Evolutionary conservation across 208 protist species (phyloP).

Genomic region (Acanthamoeba lenticulata): DNA sequence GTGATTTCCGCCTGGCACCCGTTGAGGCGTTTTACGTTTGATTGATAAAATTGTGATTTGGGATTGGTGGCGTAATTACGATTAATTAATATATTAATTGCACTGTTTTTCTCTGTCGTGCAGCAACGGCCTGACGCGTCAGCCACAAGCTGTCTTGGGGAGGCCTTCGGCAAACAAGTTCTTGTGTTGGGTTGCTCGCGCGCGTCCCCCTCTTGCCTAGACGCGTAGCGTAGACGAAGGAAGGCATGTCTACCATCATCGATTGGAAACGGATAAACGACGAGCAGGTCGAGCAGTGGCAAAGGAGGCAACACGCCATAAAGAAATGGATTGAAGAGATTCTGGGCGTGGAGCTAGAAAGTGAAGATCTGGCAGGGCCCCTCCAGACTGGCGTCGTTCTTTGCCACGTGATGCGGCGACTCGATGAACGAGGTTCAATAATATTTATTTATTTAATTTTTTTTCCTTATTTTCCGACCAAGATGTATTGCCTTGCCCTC

Average conservation of each 20-base stretch:
- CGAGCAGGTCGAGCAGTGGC: constrained; percentile 9
- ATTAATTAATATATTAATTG: not conserved
- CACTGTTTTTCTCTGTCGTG: not conserved
- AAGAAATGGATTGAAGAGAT: constrained; percentile 71
- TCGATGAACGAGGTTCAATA: constrained; percentile 43
- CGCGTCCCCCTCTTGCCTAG: too few relatives aligned
- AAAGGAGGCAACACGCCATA: constrained; percentile 54
- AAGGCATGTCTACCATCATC: not conserved
- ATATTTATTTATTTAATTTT: not conserved
- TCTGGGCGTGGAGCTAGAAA: constrained; percentile 34
- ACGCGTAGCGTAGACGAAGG: not conserved
- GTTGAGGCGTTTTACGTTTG: too few relatives aligned
- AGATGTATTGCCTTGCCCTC: not conserved
- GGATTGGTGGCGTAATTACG: too few relatives aligned
- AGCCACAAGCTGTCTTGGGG: not conserved
- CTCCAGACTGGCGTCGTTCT: constrained; percentile 68
- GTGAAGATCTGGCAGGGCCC: constrained; percentile 21
- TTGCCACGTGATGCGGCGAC: constrained; percentile 68
- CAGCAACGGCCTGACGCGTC: not conserved
- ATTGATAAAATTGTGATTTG: too few relatives aligned
- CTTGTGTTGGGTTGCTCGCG: not conserved
- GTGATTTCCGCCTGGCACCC: too few relatives aligned
- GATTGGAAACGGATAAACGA: constrained; percentile 27
- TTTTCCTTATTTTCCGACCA: not conserved
- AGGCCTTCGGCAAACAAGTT: not conserved